Evolutionary conservation across 306 rosid genomes (phyloP).

Genomic region (Cicer arietinum): DNA sequence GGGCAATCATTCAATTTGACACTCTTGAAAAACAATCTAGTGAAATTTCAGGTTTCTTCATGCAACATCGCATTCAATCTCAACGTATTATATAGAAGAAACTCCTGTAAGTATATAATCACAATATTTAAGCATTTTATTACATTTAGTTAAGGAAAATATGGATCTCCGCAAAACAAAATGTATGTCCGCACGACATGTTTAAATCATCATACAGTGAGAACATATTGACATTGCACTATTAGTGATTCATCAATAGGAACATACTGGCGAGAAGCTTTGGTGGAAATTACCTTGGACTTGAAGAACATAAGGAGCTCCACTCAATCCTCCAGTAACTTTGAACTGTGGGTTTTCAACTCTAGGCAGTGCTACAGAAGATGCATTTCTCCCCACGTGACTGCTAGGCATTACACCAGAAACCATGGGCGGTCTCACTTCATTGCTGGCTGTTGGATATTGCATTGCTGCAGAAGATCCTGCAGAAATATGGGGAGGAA

Average conservation of each 20-base stretch:
- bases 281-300: slow-evolving; percentile 68
- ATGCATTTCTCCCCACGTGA: slow-evolving; percentile 74
- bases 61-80: slow-evolving; percentile 31
- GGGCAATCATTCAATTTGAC: slow-evolving; percentile 19
- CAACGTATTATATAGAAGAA: slow-evolving; percentile 18
- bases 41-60: slow-evolving; percentile 29
- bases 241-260: slow-evolving; percentile 11
- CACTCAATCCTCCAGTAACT: slow-evolving; percentile 73
- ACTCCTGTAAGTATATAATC: background rate
- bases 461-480: slow-evolving; percentile 60
- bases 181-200: background rate
- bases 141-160: background rate
- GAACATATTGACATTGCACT: slow-evolving; percentile 17
- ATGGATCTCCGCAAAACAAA: slow-evolving; percentile 25
- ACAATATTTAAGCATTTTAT: slow-evolving; percentile 9
- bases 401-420: slow-evolving; percentile 65
- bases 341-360: slow-evolving; percentile 67
- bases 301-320: slow-evolving; percentile 65
- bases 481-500: slow-evolving; percentile 62
- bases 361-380: slow-evolving; percentile 65
- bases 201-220: slow-evolving; percentile 21
- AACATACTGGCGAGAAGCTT: slow-evolving; percentile 33
- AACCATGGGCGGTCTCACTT: slow-evolving; percentile 58
- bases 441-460: slow-evolving; percentile 61
- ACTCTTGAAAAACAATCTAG: slow-evolving; percentile 29